Evolutionary conservation across 2,329 filamentous ascomycete genomes (phyloP), one percentile per base, ranked within the genome.

Genomic region (Mycosphaerella sp.): DNA sequence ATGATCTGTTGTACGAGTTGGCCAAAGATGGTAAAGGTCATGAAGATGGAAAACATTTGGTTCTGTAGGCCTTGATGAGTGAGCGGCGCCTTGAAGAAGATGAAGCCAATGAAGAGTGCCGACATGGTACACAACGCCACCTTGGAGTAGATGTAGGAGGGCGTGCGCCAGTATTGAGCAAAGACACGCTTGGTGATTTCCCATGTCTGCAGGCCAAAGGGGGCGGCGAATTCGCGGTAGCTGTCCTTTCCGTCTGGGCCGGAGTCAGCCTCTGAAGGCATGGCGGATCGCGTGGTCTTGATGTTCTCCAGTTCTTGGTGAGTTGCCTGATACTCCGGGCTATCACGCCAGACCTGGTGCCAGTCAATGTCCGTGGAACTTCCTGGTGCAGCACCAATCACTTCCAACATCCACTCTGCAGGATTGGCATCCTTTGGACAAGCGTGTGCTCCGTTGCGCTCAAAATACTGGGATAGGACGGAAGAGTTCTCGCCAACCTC

Each of bases 91-190:
- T 57, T 52, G 50, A 86, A 84, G 55, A 66, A 89, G 41, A 88
- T 88, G 64, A 92, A 89, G 31, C 88, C 89, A 64, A 93, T 87
- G 69, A 92, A 95, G 10, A 95, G 78, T 3, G 84, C 76, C 60
- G 78, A 78, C 12, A 83, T 71, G 23, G 80, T 73, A 67, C 84
- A 89, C 14, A 95, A 82, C 1, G 78, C 74, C 0, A 78, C 69
- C 76, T 95, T 95, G 64, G 87, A 85, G 75, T 92, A 95, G 70
- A 95, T 91, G 75, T 95, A 95, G 4, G 84, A 80, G 0, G 90
- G 90, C 0, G 85, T 91, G 56, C 90, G 86, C 89, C 90, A 95
- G 78, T 93, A 95, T 70, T 95, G 89, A 67, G 91, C 81, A 76
- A 93, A 93, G 26, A 93, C 86, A 65, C 90, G 88, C 60, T 79